Conservation (phyloP, 2,329 filamentous ascomycete species). For the Cryphonectria carpinicola region DNA sequence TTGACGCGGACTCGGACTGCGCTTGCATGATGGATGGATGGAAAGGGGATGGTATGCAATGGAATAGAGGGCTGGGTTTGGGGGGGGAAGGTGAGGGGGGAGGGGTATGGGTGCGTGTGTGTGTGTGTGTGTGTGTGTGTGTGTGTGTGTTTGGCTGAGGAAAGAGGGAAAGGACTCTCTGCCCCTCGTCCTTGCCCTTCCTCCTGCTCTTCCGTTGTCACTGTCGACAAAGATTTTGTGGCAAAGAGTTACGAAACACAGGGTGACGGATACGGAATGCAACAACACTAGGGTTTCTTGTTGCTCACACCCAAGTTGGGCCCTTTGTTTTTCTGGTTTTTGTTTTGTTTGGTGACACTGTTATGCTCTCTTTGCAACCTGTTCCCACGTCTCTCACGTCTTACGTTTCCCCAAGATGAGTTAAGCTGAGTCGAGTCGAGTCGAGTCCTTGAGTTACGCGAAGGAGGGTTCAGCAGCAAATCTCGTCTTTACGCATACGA, state of each 20-base stretch:
- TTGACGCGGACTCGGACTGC: constrained; percentile 29
- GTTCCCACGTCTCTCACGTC: not conserved
- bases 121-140: not conserved
- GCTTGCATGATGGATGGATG: not conserved
- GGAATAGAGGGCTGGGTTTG: constrained; percentile 14
- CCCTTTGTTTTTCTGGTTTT: not conserved
- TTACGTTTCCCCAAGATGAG: not conserved
- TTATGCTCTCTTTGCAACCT: not conserved
- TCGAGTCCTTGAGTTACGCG: not conserved
- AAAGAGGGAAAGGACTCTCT: not conserved
- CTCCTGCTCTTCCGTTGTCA: not conserved
- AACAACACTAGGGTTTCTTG: not conserved
- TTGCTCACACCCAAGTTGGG: not conserved
- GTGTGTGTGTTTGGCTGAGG: not conserved
- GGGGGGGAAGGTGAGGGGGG: constrained; percentile 1
- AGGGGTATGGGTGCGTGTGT: not conserved
- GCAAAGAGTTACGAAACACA: not conserved
- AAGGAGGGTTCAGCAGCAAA: not conserved
- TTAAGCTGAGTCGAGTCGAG: not conserved
- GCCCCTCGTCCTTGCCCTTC: not conserved
- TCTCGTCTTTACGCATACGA: not conserved
- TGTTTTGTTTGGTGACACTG: not conserved
- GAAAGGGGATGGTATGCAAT: not conserved
- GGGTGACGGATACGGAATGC: constrained; percentile 4
- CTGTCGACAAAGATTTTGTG: not conserved